Base-by-base conservation (phyloP, 2,329 filamentous ascomycete species). In the Kalmusia sp. region DNA sequence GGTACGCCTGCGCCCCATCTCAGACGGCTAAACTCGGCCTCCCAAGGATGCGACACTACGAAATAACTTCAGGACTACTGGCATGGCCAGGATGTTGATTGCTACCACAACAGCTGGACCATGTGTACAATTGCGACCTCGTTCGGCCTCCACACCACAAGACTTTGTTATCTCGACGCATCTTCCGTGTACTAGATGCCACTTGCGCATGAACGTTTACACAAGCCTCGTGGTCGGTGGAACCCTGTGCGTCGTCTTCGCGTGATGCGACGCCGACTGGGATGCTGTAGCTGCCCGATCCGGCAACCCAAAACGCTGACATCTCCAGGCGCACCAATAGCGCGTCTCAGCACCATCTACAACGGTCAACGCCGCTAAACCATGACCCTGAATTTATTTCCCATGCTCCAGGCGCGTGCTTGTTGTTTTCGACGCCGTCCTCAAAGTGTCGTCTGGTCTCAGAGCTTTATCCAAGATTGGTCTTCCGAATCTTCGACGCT, bases 391-490 rank as follows among this genome's bases (percentile, higher is more conserved):
- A 27, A 22, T 38, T 22, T 28, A n/a, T 37, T 38, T 24, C 44
- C 4, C 25, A 37, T 47, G 44, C 33, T n/a, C 33, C 7, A 33
- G 12, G 44, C 44, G 44, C 44, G 44, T 47, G 44, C n/a, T 37
- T 28, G 15, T 41, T 25, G 38, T 22, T 41, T 15, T 22, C 6
- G 24, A 41, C 8, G 8, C 17, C 19, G 22, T 17, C 4, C 38
- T 24, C 24, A 37, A 19, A 47, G 22, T 22, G 33, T 35, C 17
- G 22, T n/a, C 25, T n/a, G 11, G 31, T 47, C 24, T 47, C 31
- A 37, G 33, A 4, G 31, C 21, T 43, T 47, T 47, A 47, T 30
- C 44, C 44, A 47, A 47, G 33, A 47, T 47, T 47, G 24, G n/a
- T n/a, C n/a, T n/a, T n/a, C n/a, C n/a, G n/a, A n/a, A n/a, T n/a